phyloP scores from a whole-genome alignment of 805 yeast species.

The Saccharomyces eubayanus region DNA sequence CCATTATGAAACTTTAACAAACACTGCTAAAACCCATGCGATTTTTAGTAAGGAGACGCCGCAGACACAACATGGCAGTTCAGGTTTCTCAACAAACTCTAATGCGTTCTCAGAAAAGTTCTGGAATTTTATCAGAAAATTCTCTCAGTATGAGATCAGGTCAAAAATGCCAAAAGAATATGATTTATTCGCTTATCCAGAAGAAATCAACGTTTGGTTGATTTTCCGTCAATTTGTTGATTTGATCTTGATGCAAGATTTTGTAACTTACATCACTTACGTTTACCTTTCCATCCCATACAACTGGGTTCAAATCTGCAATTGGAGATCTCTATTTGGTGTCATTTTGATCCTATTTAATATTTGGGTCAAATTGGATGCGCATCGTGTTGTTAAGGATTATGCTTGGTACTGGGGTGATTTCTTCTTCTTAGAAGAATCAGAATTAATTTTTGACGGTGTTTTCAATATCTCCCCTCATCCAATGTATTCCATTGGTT shows the following conservation, averaged over 20 bases:
- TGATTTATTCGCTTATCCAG: conserved; percentile 42
- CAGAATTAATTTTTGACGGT: conserved; percentile 73
- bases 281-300: conserved; percentile 40
- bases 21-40: conserved; percentile 39
- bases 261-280: conserved; percentile 61
- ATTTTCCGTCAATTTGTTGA: conserved; percentile 73
- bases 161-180: conserved; percentile 37
- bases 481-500: conserved; percentile 88
- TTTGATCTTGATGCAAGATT: conserved; percentile 76
- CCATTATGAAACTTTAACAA: conserved; percentile 43
- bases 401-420: conserved; percentile 97
- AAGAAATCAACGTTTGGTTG: conserved; percentile 78
- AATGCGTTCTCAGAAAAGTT: conserved; percentile 1
- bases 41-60: conserved; percentile 37
- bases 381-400: conserved; percentile 81
- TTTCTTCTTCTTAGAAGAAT: conserved; percentile 68
- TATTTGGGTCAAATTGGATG: conserved; percentile 78
- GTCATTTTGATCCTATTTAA: conserved; percentile 56
- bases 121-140: conserved; percentile 28
- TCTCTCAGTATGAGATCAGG: conserved; percentile 39
- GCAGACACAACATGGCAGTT: conserved; percentile 4
- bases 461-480: conserved; percentile 86
- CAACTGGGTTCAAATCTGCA: conserved; percentile 38
- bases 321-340: conserved; percentile 53
- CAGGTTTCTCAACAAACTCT: conserved; percentile 5